Conservation (phyloP, 495 filamentous ascomycete genomes). For the Articulospora tetracladia region DNA sequence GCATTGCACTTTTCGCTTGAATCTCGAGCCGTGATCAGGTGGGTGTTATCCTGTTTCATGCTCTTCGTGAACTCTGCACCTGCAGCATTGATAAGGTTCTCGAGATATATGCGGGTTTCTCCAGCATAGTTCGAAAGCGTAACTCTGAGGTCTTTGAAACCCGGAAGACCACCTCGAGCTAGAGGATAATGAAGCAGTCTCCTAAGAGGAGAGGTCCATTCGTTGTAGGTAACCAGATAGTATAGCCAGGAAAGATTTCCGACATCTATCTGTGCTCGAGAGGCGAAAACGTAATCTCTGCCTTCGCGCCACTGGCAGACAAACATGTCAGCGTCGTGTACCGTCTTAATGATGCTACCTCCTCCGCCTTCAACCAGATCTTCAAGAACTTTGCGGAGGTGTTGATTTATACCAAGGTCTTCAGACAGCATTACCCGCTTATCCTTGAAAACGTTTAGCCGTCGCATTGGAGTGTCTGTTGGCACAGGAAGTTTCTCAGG, state of each 20-base stretch:
- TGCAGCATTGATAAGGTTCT: constrained; percentile 79
- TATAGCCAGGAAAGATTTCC: constrained; percentile 94
- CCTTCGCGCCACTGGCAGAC: constrained; percentile 87
- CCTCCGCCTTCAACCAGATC: constrained; percentile 65
- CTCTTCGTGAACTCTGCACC: constrained; percentile 89
- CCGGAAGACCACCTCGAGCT: constrained; percentile 67
- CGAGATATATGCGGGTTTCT: constrained; percentile 88
- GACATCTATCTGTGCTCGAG: constrained; percentile 71
- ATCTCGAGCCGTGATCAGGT: constrained; percentile 86
- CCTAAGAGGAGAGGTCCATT: constrained; percentile 77
- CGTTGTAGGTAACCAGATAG: constrained; percentile 80
- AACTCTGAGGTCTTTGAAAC: constrained; percentile 71
- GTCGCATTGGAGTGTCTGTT: constrained; percentile 31
- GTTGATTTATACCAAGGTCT: constrained; percentile 66
- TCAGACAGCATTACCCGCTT: constrained; percentile 61
- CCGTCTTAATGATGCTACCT: constrained; percentile 60
- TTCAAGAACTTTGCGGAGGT: constrained; percentile 61
- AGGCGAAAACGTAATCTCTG: constrained; percentile 69
- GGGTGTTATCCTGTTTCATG: constrained; percentile 90
- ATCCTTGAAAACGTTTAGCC: constrained; percentile 59
- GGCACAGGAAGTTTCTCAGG: constrained; percentile 51
- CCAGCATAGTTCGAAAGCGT: constrained; percentile 95
- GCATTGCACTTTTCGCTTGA: constrained; percentile 88
- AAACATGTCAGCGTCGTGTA: constrained; percentile 74
- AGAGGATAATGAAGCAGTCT: constrained; percentile 88